These are phyloP conservation scores for Quercus wislizeni DNA, from an alignment of 306 rosid genomes.

Conservation along the genomic window DNA sequence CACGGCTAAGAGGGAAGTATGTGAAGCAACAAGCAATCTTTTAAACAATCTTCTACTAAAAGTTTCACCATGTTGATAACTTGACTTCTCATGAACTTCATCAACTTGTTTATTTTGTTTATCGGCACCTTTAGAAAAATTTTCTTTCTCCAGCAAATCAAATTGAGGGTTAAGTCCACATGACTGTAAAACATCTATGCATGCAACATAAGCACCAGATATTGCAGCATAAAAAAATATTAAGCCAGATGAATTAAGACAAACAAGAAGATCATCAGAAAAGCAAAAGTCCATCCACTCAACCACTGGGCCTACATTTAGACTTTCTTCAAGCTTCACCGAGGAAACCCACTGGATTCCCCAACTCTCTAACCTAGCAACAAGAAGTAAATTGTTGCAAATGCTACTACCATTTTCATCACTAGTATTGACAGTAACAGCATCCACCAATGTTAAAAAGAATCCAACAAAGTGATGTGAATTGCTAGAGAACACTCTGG, in stretches of 20 bases:
- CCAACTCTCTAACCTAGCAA: constrained; percentile 55
- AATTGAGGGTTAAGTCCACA: constrained; percentile 45
- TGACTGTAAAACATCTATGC: constrained; percentile 54
- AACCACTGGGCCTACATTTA: constrained; percentile 31
- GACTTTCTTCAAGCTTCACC: constrained; percentile 68
- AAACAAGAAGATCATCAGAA: constrained; percentile 72
- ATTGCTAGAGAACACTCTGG: constrained; percentile 72
- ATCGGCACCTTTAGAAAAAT: constrained; percentile 22
- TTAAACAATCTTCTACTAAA: constrained; percentile 48
- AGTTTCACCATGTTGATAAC: constrained; percentile 30
- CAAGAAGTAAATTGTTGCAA: constrained; percentile 55
- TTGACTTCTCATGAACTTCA: constrained; percentile 31
- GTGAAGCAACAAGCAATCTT: constrained; percentile 73
- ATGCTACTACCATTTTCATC: constrained; percentile 40
- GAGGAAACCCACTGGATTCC: constrained; percentile 79
- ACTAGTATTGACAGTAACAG: constrained; percentile 23
- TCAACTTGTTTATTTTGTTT: constrained; percentile 29
- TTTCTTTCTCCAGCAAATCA: constrained; percentile 32
- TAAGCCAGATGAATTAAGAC: constrained; percentile 72
- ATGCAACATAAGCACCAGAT: constrained; percentile 70
- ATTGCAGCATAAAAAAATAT: constrained; percentile 61
- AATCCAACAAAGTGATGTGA: constrained; percentile 68
- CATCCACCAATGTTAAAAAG: constrained; percentile 47
- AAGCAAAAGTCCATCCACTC: constrained; percentile 80
- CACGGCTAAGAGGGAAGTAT: constrained; percentile 68